Percentiles rank a stretch among this genome's conserved stretches.
Conservation (phyloP, 306 rosid genomes). For the Citrullus amarus region DNA sequence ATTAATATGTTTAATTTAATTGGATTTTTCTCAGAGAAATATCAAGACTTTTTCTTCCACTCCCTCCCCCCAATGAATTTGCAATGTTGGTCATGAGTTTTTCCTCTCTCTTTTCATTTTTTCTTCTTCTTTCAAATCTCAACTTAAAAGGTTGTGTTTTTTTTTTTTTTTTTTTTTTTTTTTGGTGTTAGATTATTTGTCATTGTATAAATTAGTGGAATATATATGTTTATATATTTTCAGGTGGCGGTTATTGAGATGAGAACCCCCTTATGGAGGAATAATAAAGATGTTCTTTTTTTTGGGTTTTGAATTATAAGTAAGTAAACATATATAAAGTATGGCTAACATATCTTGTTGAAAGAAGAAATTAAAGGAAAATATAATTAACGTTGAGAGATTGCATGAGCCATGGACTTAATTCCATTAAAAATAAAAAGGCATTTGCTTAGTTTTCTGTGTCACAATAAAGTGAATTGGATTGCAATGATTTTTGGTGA, state of each 20-base stretch:
- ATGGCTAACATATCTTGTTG: background rate
- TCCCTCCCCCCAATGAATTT: background rate
- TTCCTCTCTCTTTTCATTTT: background rate
- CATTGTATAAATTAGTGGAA: slow-evolving; percentile 42
- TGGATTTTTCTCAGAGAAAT: slow-evolving; percentile 5
- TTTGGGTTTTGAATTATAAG: background rate
- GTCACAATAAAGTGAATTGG: background rate
- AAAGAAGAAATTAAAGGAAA: background rate
- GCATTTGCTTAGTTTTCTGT: background rate
- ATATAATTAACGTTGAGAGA: background rate
- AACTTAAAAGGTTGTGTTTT: slow-evolving; percentile 10
- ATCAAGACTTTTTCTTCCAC: background rate
- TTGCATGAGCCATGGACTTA: background rate
- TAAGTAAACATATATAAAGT: background rate
- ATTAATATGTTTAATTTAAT: slow-evolving; percentile 7
- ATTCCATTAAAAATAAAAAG: background rate
- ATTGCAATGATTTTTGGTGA: background rate
- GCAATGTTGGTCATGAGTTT: background rate
- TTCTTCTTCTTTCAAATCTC: background rate
- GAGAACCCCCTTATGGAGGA: slow-evolving; percentile 24
- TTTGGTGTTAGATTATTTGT: slow-evolving; percentile 24
- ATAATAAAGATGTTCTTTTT: slow-evolving; percentile 25
- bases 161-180: background rate
- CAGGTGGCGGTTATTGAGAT: slow-evolving; percentile 21
- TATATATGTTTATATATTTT: slow-evolving; percentile 15